These are phyloP conservation scores for Athelia psychrophila DNA, from an alignment of 1,284 basidiomycete genomes.

Conservation along the genomic window DNA sequence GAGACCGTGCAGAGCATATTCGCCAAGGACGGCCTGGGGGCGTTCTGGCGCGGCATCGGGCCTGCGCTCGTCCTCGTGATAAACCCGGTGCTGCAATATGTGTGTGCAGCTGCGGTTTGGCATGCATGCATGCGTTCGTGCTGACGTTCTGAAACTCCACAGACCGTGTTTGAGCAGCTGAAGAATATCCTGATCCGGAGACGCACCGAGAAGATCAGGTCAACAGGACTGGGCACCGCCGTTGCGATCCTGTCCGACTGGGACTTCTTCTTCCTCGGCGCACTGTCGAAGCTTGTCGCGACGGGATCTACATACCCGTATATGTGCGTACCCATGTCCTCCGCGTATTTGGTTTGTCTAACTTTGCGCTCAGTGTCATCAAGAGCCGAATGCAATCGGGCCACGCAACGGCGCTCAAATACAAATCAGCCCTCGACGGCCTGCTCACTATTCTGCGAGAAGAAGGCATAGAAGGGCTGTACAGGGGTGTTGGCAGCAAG, in stretches of 20 bases:
- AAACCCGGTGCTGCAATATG: conserved; percentile 91
- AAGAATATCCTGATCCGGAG: conserved; percentile 73
- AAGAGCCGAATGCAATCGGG: conserved; percentile 85
- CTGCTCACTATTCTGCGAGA: conserved; percentile 68
- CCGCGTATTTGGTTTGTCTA: conserved; percentile 3
- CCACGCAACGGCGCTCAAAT: conserved; percentile 54
- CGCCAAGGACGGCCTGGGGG: conserved; percentile 73
- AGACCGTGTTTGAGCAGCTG: conserved; percentile 60
- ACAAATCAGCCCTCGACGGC: conserved; percentile 72
- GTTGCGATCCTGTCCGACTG: conserved; percentile 67
- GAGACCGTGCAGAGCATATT: conserved; percentile 76
- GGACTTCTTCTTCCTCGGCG: conserved; percentile 89
- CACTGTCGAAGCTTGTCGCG: conserved; percentile 84
- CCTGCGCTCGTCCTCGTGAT: conserved; percentile 92
- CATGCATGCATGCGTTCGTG: not conserved
- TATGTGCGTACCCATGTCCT: conserved; percentile 38
- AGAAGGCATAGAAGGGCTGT: conserved; percentile 80
- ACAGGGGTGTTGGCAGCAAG: conserved; percentile 84
- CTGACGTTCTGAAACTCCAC: not conserved
- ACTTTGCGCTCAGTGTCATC: conserved; percentile 55
- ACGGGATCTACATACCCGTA: conserved; percentile 77
- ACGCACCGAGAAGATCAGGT: conserved; percentile 53
- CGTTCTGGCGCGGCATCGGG: conserved; percentile 95
- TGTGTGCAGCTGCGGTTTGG: too few relatives aligned
- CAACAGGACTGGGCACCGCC: conserved; percentile 37